Evolutionary conservation across 2,329 filamentous ascomycete species (phyloP).

Genomic region (Ophiostoma fasciatum): DNA sequence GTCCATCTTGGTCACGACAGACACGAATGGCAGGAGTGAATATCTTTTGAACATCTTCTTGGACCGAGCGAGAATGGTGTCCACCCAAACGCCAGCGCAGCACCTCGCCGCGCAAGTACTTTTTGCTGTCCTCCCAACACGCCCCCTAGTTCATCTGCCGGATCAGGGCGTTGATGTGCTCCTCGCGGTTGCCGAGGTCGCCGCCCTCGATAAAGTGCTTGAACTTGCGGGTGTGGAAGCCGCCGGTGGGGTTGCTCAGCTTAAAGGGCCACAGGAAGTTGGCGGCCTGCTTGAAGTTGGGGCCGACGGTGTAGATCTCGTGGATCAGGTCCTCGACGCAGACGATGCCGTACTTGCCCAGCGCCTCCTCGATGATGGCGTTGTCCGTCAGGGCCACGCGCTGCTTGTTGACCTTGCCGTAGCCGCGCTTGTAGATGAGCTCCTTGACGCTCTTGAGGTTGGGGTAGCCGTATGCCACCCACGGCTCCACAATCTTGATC

Average conservation of each 20-base stretch:
- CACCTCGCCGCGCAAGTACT: too few species aligned
- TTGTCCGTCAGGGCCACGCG: conserved; percentile 94
- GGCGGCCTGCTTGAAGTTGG: conserved; percentile 98
- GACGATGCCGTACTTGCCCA: conserved; percentile 97
- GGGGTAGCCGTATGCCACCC: conserved; percentile 98
- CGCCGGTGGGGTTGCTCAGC: conserved; percentile 94
- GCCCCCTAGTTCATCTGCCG: conserved; percentile 90
- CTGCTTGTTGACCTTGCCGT: conserved; percentile 98
- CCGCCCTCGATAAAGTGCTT: conserved; percentile 98
- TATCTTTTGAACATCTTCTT: too few species aligned
- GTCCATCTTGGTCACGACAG: too few species aligned
- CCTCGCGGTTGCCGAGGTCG: conserved; percentile 97
- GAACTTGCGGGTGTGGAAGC: conserved; percentile 95
- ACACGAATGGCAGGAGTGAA: too few species aligned
- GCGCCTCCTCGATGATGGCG: conserved; percentile 87
- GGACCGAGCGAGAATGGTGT: too few species aligned
- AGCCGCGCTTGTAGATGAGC: conserved; percentile 99
- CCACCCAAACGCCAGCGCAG: too few species aligned
- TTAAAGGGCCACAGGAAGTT: conserved; percentile 99
- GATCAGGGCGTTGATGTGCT: conserved; percentile 92
- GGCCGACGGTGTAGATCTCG: conserved; percentile 96
- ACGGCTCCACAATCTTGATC: conserved; percentile 97
- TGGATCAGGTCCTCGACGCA: conserved; percentile 99
- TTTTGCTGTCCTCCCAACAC: background rate
- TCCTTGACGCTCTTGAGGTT: conserved; percentile 99